Conservation (phyloP, 2,329 filamentous ascomycete species). For the Rhynchosporium secalis region DNA sequence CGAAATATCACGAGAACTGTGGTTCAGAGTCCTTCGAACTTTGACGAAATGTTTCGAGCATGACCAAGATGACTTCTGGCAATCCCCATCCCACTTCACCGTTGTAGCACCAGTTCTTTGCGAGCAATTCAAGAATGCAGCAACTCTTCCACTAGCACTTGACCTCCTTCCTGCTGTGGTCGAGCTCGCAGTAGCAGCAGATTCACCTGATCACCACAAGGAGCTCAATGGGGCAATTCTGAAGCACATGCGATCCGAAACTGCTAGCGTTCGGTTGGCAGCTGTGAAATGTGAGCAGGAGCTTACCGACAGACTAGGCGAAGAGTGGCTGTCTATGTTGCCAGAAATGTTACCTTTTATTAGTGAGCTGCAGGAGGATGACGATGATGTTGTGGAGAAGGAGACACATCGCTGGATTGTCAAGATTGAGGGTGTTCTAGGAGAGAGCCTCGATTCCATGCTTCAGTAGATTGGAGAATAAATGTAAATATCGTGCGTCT, state of each 20-base stretch:
- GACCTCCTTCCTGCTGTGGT: slow-evolving; percentile 74
- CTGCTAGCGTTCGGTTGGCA: slow-evolving; percentile 71
- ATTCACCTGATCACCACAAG: slow-evolving; percentile 88
- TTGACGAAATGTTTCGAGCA: slow-evolving; percentile 77
- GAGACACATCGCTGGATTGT: slow-evolving; percentile 90
- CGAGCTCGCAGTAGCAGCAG: slow-evolving; percentile 75
- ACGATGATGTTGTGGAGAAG: slow-evolving; percentile 88
- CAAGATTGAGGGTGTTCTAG: slow-evolving; percentile 83
- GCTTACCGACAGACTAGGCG: slow-evolving; percentile 77
- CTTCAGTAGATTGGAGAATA: slow-evolving; percentile 61
- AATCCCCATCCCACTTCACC: slow-evolving; percentile 82
- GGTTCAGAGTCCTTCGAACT: slow-evolving; percentile 68
- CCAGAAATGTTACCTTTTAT: slow-evolving; percentile 97
- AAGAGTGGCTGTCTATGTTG: slow-evolving; percentile 89
- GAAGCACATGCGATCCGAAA: slow-evolving; percentile 73
- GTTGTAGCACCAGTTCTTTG: slow-evolving; percentile 70
- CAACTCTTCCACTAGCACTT: slow-evolving; percentile 45
- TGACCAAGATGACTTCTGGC: slow-evolving; percentile 96
- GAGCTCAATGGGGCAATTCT: slow-evolving; percentile 79
- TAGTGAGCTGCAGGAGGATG: slow-evolving; percentile 92
- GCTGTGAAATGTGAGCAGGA: slow-evolving; percentile 80
- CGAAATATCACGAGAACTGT: slow-evolving; percentile 59
- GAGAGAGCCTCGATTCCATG: slow-evolving; percentile 91
- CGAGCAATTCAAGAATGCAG: slow-evolving; percentile 59
- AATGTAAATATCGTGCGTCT: neutral